Conservation (phyloP, 2,329 filamentous ascomycete species). For the Colletotrichum sansevieriae region DNA sequence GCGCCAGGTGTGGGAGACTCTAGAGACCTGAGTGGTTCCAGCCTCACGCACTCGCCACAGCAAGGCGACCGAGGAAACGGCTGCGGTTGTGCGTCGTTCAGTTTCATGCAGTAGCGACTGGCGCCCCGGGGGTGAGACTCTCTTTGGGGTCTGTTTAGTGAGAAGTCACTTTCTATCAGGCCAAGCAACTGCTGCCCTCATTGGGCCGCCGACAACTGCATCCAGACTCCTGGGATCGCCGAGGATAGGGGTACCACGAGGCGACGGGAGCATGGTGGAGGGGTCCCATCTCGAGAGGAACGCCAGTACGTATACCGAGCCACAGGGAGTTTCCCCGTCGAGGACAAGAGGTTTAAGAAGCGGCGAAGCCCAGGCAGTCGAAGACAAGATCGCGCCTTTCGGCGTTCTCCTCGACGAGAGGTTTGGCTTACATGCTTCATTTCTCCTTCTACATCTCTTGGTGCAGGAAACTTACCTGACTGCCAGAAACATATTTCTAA, state of each 20-base stretch:
- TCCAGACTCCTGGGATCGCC: slow-evolving; percentile 43
- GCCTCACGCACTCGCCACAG: slow-evolving; percentile 39
- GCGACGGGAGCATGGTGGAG: slow-evolving; percentile 33
- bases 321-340: slow-evolving; percentile 16
- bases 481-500: background rate
- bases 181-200: slow-evolving; percentile 16
- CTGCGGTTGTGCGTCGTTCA: slow-evolving; percentile 13
- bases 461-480: background rate
- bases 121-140: slow-evolving; percentile 21
- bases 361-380: slow-evolving; percentile 3
- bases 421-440: background rate
- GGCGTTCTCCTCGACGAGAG: background rate
- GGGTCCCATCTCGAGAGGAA: slow-evolving; percentile 26
- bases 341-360: slow-evolving; percentile 36
- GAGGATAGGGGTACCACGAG: slow-evolving; percentile 36
- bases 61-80: background rate
- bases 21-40: slow-evolving; percentile 27
- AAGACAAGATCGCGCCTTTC: background rate
- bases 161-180: slow-evolving; percentile 43
- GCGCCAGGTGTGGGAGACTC: slow-evolving; percentile 19
- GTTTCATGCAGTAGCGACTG: slow-evolving; percentile 23
- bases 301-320: slow-evolving; percentile 14
- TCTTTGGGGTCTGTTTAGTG: slow-evolving; percentile 31
- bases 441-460: background rate
- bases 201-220: slow-evolving; percentile 26